Percentiles rank a stretch among this genome's conserved stretches.
Evolutionary conservation across 1,284 basidiomycete species (phyloP).

Genomic region (Cryptococcus amylolentus): DNA sequence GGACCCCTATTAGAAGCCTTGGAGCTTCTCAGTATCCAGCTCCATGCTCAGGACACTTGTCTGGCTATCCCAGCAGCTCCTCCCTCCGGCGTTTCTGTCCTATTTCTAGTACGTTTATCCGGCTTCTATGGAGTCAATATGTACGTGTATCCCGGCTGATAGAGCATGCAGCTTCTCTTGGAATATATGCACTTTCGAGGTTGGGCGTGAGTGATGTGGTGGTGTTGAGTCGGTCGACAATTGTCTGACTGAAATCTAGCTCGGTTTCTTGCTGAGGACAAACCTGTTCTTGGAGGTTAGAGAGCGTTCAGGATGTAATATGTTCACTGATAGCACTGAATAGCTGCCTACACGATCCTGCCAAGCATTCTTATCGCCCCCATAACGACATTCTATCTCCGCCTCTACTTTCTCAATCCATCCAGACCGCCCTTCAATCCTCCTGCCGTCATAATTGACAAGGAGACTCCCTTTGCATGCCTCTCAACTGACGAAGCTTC

Average conservation of each 20-base stretch:
- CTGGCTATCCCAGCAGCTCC: conserved; percentile 28
- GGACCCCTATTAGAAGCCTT: no score
- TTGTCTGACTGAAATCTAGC: background rate
- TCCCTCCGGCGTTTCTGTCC: conserved; percentile 36
- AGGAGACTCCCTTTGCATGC: conserved; percentile 31
- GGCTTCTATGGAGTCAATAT: background rate
- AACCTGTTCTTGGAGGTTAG: conserved; percentile 9
- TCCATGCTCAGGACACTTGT: background rate
- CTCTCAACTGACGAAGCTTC: conserved; percentile 11
- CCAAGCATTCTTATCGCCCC: conserved; percentile 17
- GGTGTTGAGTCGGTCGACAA: background rate
- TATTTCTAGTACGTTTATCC: conserved; percentile 33
- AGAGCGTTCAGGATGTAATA: background rate
- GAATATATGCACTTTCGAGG: conserved; percentile 20
- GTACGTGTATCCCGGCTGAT: background rate
- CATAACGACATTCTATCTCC: conserved; percentile 27
- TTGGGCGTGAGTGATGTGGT: conserved; percentile 20
- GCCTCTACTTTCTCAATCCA: conserved; percentile 40
- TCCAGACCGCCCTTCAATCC: conserved; percentile 25
- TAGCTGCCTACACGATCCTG: conserved; percentile 20
- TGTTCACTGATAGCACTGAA: background rate
- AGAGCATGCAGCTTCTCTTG: conserved; percentile 21
- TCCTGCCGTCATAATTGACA: conserved; percentile 9
- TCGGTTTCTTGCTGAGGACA: conserved; percentile 1
- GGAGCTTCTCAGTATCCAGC: no score